Conservation (phyloP, 2,329 filamentous ascomycete species). For the Pseudogymnoascus sp. region DNA sequence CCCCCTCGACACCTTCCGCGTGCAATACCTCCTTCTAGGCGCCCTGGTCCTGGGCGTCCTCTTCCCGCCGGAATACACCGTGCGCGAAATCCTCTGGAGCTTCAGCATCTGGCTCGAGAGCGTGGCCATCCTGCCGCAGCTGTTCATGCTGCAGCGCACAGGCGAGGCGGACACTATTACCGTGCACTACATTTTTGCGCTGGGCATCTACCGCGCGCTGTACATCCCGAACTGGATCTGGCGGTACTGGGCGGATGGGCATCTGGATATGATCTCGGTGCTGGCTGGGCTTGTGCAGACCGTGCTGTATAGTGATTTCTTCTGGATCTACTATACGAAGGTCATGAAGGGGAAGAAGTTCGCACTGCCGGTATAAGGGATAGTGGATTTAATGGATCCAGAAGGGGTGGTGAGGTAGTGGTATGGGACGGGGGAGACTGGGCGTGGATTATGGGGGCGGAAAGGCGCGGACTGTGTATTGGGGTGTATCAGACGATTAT, state of each 20-base stretch:
- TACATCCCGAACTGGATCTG: constrained; percentile 99
- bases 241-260: constrained; percentile 70
- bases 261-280: constrained; percentile 81
- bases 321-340: constrained; percentile 99
- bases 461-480: not conserved
- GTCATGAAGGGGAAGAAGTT: constrained; percentile 84
- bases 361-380: constrained; percentile 66
- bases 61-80: constrained; percentile 75
- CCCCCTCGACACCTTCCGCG: constrained; percentile 93
- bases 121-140: constrained; percentile 90
- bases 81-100: constrained; percentile 86
- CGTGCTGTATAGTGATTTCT: constrained; percentile 95
- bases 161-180: constrained; percentile 99
- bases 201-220: constrained; percentile 82
- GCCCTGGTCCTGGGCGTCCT: constrained; percentile 71
- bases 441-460: not conserved
- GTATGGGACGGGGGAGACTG: not conserved
- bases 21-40: constrained; percentile 83
- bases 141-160: constrained; percentile 96
- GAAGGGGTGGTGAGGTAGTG: not conserved
- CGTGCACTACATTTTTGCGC: constrained; percentile 91
- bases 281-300: constrained; percentile 89
- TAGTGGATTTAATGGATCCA: not conserved
- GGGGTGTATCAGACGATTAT: not conserved
- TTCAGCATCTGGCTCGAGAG: constrained; percentile 98